Percentiles rank a stretch among this genome's conserved stretches.
Evolutionary conservation across 257 asterid genomes (phyloP).

Genomic region (Thymus mandschuricus): DNA sequence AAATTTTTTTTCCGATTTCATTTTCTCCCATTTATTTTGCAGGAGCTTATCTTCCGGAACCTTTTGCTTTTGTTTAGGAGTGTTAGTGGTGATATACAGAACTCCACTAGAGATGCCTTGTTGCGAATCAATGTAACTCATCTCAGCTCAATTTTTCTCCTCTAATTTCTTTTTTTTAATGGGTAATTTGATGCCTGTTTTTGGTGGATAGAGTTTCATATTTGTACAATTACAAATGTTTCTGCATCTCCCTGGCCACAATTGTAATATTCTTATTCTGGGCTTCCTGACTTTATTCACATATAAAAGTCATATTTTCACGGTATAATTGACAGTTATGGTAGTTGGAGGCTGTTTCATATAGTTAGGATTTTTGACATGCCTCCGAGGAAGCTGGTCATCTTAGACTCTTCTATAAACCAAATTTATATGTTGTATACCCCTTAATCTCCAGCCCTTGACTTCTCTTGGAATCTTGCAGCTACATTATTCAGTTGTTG

Average conservation of each 20-base stretch:
- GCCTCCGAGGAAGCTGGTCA: constrained; percentile 11
- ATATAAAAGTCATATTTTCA: neutral
- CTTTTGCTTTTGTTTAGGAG: constrained; percentile 71
- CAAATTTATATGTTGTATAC: constrained; percentile 9
- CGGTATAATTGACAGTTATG: neutral
- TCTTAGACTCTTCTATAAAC: constrained; percentile 18
- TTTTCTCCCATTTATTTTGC: constrained; percentile 36
- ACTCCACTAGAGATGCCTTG: constrained; percentile 71
- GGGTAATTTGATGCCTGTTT: constrained; percentile 16
- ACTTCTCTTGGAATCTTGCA: constrained; percentile 49
- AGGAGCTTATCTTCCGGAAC: constrained; percentile 65
- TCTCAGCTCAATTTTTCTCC: constrained; percentile 19
- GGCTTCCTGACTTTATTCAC: constrained; percentile 9
- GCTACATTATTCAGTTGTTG: constrained; percentile 57
- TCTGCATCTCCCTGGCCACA: constrained; percentile 11
- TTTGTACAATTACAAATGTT: constrained; percentile 4
- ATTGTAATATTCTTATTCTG: neutral
- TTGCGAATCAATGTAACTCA: constrained; percentile 70
- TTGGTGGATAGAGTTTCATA: constrained; percentile 14
- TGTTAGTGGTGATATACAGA: constrained; percentile 60
- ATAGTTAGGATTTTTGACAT: neutral
- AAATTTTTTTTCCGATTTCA: constrained; percentile 13
- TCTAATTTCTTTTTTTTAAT: neutral
- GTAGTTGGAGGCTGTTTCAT: constrained; percentile 3
- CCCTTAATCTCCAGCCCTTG: constrained; percentile 10